Evolutionary conservation across 192 early-diverging fungal species (phyloP).

Genomic region (Rhizoclosmatium sp.): DNA sequence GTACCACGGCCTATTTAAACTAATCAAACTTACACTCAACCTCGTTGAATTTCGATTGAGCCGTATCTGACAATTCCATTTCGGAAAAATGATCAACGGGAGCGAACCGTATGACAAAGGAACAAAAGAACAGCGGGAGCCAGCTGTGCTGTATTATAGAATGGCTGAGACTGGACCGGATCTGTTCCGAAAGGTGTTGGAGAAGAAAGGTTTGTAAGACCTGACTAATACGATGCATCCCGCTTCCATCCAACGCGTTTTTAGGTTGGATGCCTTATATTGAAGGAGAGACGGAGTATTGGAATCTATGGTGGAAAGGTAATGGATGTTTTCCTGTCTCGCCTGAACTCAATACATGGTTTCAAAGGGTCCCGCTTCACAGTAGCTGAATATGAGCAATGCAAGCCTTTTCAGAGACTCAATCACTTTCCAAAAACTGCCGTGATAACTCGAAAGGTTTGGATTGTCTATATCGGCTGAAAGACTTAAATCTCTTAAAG

Average conservation of each 20-base stretch:
- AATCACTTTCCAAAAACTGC: constrained; percentile 61
- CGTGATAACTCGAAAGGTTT: constrained; percentile 48
- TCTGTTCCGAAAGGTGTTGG: constrained; percentile 41
- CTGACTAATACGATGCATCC: not conserved
- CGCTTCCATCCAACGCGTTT: not conserved
- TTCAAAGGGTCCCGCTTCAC: constrained; percentile 46
- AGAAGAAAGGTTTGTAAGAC: constrained; percentile 23
- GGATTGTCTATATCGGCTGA: not conserved
- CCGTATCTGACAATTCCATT: too few relatives aligned
- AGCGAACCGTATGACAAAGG: too few relatives aligned
- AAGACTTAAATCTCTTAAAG: constrained; percentile 21
- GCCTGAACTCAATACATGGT: not conserved
- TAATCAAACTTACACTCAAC: too few relatives aligned
- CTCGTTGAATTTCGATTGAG: too few relatives aligned
- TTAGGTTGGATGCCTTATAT: constrained; percentile 47
- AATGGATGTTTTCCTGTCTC: not conserved
- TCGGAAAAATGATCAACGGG: too few relatives aligned
- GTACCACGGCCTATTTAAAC: too few relatives aligned
- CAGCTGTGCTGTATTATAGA: constrained; percentile 32
- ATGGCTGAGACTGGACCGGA: constrained; percentile 44
- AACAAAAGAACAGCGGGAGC: too few relatives aligned
- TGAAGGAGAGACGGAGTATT: constrained; percentile 43
- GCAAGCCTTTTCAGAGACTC: constrained; percentile 47
- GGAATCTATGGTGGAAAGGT: constrained; percentile 61
- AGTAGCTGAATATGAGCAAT: constrained; percentile 46